Evolutionary conservation across 2,329 filamentous ascomycete genomes (phyloP).

Genomic region (Pseudopithomyces chartarum): DNA sequence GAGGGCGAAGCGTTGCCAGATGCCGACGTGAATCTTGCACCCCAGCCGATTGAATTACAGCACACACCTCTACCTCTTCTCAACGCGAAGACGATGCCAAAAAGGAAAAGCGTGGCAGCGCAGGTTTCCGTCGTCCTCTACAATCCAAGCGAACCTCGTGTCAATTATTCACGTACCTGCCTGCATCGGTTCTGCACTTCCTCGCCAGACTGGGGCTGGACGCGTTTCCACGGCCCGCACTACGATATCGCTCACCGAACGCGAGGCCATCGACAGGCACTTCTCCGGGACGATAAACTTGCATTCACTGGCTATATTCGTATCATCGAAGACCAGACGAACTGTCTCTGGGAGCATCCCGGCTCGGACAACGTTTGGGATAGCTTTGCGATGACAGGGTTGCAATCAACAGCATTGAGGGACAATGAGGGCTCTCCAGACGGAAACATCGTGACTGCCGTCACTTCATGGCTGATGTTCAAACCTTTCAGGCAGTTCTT

Average conservation of each 20-base stretch:
- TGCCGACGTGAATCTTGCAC: slow-evolving; percentile 2
- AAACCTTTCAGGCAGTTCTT: slow-evolving; percentile 63
- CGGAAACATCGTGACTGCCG: slow-evolving; percentile 55
- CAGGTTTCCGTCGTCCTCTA: slow-evolving; percentile 67
- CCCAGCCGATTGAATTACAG: slow-evolving; percentile 24
- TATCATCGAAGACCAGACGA: slow-evolving; percentile 63
- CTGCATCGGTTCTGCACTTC: slow-evolving; percentile 64
- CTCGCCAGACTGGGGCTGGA: slow-evolving; percentile 68
- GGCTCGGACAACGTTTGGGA: slow-evolving; percentile 62
- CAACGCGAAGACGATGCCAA: slow-evolving; percentile 37
- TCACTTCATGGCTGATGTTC: slow-evolving; percentile 64
- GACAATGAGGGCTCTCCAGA: slow-evolving; percentile 39
- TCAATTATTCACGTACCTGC: slow-evolving; percentile 60
- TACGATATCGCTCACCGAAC: slow-evolving; percentile 63
- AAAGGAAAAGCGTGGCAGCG: slow-evolving; percentile 56
- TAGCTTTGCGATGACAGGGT: slow-evolving; percentile 61
- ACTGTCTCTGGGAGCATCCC: slow-evolving; percentile 65
- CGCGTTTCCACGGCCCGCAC: slow-evolving; percentile 64
- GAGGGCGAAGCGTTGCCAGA: slow-evolving; percentile 15
- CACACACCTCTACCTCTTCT: slow-evolving; percentile 46
- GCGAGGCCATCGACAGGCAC: slow-evolving; percentile 61
- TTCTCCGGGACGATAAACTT: slow-evolving; percentile 65
- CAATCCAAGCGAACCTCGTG: slow-evolving; percentile 66
- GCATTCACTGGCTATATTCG: slow-evolving; percentile 67
- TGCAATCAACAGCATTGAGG: slow-evolving; percentile 53